These are phyloP conservation scores for Tolypocladium pustulatum DNA, from an alignment of 2,329 filamentous ascomycete species.

Conservation along the genomic window DNA sequence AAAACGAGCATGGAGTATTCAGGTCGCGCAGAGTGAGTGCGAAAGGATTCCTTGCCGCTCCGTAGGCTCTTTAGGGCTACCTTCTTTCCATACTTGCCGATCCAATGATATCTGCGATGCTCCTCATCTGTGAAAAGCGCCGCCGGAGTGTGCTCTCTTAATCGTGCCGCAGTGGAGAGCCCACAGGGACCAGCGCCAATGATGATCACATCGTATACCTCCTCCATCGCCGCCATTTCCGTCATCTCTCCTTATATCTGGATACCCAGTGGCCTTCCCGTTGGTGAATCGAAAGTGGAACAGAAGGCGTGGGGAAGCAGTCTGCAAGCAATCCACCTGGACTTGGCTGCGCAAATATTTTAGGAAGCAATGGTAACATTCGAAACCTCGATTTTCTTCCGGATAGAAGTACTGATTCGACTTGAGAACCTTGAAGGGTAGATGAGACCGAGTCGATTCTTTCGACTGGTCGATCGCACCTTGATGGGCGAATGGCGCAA, in stretches of 20 bases:
- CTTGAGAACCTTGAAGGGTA: neutral
- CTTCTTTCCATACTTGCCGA: conserved; percentile 51
- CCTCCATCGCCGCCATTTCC: conserved; percentile 7
- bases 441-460: neutral
- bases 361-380: neutral
- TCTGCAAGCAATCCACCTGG: neutral
- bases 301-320: neutral
- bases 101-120: conserved; percentile 72
- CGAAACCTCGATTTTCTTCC: neutral
- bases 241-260: neutral
- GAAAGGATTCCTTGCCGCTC: conserved; percentile 17
- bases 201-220: conserved; percentile 57
- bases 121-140: conserved; percentile 78
- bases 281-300: neutral
- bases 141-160: conserved; percentile 62
- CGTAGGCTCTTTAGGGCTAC: conserved; percentile 43
- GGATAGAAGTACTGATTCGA: neutral
- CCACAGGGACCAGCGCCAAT: conserved; percentile 67
- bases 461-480: neutral
- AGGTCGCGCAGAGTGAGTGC: conserved; percentile 3
- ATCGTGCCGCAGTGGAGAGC: conserved; percentile 60
- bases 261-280: neutral
- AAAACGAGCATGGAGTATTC: conserved; percentile 48
- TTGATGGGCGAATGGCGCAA: neutral
- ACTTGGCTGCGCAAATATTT: neutral